These are phyloP conservation scores for Aristolochia fimbriata DNA, from an alignment of 164 flowering plant genomes.

Conservation along the genomic window DNA sequence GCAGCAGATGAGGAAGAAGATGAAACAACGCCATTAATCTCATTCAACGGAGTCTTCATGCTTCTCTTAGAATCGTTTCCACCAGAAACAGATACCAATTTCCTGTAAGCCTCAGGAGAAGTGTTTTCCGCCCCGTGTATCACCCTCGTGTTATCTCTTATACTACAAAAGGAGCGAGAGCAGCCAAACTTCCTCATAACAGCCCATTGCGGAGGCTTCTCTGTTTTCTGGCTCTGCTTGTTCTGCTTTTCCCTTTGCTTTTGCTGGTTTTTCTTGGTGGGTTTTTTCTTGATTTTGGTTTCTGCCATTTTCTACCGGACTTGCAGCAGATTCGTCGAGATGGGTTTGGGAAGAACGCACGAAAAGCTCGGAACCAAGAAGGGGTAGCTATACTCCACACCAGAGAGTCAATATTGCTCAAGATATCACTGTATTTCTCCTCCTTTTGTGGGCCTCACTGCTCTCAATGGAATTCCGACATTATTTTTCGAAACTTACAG, in stretches of 20 bases:
- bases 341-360: too few species aligned
- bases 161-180: conserved; percentile 66
- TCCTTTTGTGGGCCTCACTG: too few species aligned
- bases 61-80: conserved; percentile 31
- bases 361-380: too few species aligned
- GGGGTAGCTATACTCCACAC: too few species aligned
- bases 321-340: too few species aligned
- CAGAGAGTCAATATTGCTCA: too few species aligned
- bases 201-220: conserved; percentile 58
- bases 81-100: conserved; percentile 26
- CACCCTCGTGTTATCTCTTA: conserved; percentile 46
- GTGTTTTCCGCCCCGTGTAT: conserved; percentile 60
- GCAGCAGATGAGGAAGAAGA: conserved; percentile 29
- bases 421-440: too few species aligned
- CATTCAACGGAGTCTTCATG: conserved; percentile 32
- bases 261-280: conserved; percentile 23
- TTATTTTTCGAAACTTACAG: too few species aligned
- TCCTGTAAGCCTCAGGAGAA: conserved; percentile 37
- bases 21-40: conserved; percentile 24
- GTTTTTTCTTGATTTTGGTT: conserved; percentile 27
- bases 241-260: conserved; percentile 12
- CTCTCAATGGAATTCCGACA: too few species aligned
- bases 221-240: conserved; percentile 18
- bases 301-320: conserved; percentile 33
- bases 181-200: conserved; percentile 53